These are phyloP conservation scores for Sclerotinia trifoliorum DNA, from an alignment of 2,329 filamentous ascomycete species.

Conservation along the genomic window DNA sequence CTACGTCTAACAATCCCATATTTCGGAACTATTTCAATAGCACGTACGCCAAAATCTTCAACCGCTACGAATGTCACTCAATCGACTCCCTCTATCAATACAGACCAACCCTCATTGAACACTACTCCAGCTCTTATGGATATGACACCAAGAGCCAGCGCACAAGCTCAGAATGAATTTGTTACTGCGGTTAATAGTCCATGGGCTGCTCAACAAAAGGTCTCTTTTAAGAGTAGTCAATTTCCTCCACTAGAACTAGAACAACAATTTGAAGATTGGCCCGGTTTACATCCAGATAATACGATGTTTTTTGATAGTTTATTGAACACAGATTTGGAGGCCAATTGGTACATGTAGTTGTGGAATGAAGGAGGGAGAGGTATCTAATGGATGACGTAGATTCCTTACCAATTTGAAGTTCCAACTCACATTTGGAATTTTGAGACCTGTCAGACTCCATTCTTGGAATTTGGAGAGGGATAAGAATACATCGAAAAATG, in stretches of 20 bases:
- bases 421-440: no score
- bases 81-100: not conserved
- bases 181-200: not conserved
- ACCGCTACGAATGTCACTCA: not conserved
- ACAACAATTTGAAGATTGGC: constrained; percentile 32
- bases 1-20: constrained; percentile 39
- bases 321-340: constrained; percentile 38
- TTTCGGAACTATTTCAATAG: constrained; percentile 38
- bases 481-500: no score
- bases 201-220: constrained; percentile 24
- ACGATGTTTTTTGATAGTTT: constrained; percentile 39
- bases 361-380: not conserved
- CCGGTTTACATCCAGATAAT: constrained; percentile 32
- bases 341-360: constrained; percentile 36
- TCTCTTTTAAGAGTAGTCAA: constrained; percentile 34
- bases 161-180: not conserved
- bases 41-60: constrained; percentile 18
- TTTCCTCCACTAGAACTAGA: constrained; percentile 27
- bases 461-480: no score
- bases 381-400: no score
- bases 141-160: not conserved
- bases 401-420: no score
- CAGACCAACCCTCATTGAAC: not conserved
- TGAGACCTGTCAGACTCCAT: no score
- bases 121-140: not conserved